Evolutionary conservation across 805 yeast genomes (phyloP).

Genomic region (Myxozyma neglecta): DNA sequence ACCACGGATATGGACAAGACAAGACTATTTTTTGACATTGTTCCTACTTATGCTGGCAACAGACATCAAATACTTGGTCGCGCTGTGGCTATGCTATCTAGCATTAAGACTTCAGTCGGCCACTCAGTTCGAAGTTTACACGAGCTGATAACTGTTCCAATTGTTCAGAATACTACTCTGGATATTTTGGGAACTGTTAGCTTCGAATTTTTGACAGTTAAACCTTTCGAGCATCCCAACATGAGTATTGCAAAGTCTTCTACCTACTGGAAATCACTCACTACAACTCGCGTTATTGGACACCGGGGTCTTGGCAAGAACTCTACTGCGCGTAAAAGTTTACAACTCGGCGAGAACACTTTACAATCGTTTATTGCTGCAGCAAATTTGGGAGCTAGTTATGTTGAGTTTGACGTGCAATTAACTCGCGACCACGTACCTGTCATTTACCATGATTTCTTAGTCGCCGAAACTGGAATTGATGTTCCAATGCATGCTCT

Average conservation of each 20-base stretch:
- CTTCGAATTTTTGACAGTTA: slow-evolving; percentile 71
- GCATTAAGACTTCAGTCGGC: slow-evolving; percentile 67
- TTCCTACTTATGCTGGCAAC: slow-evolving; percentile 66
- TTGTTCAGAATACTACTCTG: slow-evolving; percentile 67
- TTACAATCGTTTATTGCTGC: slow-evolving; percentile 95
- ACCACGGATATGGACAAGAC: slow-evolving; percentile 46
- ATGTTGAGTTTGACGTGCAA: slow-evolving; percentile 96
- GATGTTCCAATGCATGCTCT: slow-evolving; percentile 94
- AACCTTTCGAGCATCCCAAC: slow-evolving; percentile 69
- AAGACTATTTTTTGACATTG: slow-evolving; percentile 76
- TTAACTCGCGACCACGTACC: slow-evolving; percentile 88
- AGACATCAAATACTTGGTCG: slow-evolving; percentile 64
- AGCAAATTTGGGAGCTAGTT: slow-evolving; percentile 92
- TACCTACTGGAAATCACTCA: slow-evolving; percentile 88
- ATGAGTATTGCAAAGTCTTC: slow-evolving; percentile 65
- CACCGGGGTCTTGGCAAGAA: slow-evolving; percentile 95
- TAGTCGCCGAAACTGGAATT: slow-evolving; percentile 92
- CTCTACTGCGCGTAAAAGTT: slow-evolving; percentile 63
- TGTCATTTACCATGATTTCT: slow-evolving; percentile 90
- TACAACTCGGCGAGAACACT: slow-evolving; percentile 94
- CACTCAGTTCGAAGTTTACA: slow-evolving; percentile 64
- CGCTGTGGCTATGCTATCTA: slow-evolving; percentile 71
- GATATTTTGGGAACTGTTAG: slow-evolving; percentile 74
- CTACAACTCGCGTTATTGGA: slow-evolving; percentile 88
- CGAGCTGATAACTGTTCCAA: slow-evolving; percentile 67